Conservation (phyloP, 805 yeast genomes). For the Candida ipomoeae region DNA sequence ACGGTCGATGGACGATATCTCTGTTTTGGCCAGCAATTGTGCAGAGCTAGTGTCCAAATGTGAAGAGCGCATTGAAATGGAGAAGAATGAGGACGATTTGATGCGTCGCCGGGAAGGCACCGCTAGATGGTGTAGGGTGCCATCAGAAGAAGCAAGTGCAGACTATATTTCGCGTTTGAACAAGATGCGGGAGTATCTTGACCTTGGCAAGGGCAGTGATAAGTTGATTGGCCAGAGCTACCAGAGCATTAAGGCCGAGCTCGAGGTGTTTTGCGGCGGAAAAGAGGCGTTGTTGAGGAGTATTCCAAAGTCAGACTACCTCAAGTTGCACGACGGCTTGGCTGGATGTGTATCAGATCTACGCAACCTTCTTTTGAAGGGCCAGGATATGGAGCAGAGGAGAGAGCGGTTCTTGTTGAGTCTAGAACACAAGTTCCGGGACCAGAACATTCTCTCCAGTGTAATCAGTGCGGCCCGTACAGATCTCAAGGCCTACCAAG, state of each 20-base stretch:
- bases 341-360: constrained; percentile 31
- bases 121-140: constrained; percentile 48
- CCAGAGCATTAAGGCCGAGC: constrained; percentile 41
- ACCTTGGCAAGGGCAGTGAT: constrained; percentile 63
- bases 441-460: constrained; percentile 48
- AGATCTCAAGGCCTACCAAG: constrained; percentile 13
- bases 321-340: constrained; percentile 30
- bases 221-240: constrained; percentile 44
- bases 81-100: constrained; percentile 51
- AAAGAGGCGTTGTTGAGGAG: constrained; percentile 26
- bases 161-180: constrained; percentile 37
- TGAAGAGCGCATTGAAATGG: constrained; percentile 43
- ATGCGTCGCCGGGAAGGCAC: constrained; percentile 51
- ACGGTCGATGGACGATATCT: constrained; percentile 43
- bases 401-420: constrained; percentile 39
- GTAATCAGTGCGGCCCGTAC: constrained; percentile 46
- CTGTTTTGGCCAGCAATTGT: constrained; percentile 38
- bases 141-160: constrained; percentile 43
- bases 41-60: constrained; percentile 43
- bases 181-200: constrained; percentile 46
- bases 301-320: constrained; percentile 40
- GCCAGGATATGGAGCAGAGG: constrained; percentile 27
- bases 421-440: constrained; percentile 42
- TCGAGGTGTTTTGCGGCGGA: constrained; percentile 45
- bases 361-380: constrained; percentile 29